phyloP scores from a whole-genome alignment of 2,329 filamentous ascomycete genomes.

The Aureobasidium sp. region DNA sequence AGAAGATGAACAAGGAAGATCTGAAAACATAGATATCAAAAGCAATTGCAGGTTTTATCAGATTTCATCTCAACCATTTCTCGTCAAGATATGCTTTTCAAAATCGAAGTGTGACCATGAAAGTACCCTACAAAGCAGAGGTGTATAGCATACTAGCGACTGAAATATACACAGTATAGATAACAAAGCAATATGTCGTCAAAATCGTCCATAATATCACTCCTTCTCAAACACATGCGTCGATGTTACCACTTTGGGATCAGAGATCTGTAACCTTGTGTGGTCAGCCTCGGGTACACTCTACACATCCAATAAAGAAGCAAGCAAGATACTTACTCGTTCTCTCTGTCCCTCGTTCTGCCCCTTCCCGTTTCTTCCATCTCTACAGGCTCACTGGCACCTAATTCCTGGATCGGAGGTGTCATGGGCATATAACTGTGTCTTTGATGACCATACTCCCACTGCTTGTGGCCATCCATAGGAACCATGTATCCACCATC shows the following conservation, averaged over 20 bases:
- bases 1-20: background rate
- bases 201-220: background rate
- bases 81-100: too few species aligned
- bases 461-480: background rate
- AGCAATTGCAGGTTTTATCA: background rate
- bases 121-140: background rate
- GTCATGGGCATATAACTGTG: background rate
- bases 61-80: too few species aligned
- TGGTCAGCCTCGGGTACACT: background rate
- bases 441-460: background rate
- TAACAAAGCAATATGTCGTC: background rate
- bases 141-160: background rate
- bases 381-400: background rate
- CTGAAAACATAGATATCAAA: background rate
- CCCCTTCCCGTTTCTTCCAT: conserved; percentile 3
- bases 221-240: conserved; percentile 3
- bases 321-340: background rate
- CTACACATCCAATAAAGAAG: background rate
- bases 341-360: background rate
- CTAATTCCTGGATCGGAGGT: conserved; percentile 2
- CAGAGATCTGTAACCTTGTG: background rate
- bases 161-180: background rate
- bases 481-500: background rate
- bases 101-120: background rate
- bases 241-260: background rate